These are phyloP conservation scores for Fusarium coffeatum DNA, from an alignment of 2,329 filamentous ascomycete genomes.

Conservation along the genomic window DNA sequence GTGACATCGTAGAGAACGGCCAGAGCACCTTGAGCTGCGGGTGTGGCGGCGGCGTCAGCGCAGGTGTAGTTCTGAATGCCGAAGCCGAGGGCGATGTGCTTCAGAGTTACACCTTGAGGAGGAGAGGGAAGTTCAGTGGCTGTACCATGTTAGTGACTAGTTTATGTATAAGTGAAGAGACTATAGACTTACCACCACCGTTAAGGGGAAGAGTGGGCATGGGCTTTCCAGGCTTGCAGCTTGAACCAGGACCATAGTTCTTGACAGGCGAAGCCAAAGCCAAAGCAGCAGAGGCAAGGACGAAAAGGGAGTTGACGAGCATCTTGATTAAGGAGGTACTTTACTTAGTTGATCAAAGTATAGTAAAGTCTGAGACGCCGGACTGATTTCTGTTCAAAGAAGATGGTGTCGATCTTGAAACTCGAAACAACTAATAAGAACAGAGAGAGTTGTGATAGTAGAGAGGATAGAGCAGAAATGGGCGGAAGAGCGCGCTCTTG, in stretches of 20 bases:
- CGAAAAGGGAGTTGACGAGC: slow-evolving; percentile 50
- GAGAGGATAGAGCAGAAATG: background rate
- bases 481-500: slow-evolving; percentile 28
- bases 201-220: slow-evolving; percentile 54
- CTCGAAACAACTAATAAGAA: slow-evolving; percentile 10
- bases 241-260: slow-evolving; percentile 32
- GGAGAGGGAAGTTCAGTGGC: slow-evolving; percentile 59
- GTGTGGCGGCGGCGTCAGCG: slow-evolving; percentile 49
- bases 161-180: background rate
- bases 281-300: slow-evolving; percentile 52
- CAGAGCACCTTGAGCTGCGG: slow-evolving; percentile 63
- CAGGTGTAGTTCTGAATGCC: slow-evolving; percentile 79
- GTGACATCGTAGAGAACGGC: slow-evolving; percentile 71
- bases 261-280: slow-evolving; percentile 47
- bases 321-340: slow-evolving; percentile 38
- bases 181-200: slow-evolving; percentile 51
- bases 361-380: slow-evolving; percentile 30
- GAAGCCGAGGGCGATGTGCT: slow-evolving; percentile 70
- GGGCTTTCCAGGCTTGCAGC: slow-evolving; percentile 28
- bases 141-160: slow-evolving; percentile 42
- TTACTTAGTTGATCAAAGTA: background rate
- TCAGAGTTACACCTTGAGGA: slow-evolving; percentile 55
- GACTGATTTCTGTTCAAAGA: slow-evolving; percentile 17
- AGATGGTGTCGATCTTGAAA: slow-evolving; percentile 38
- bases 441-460: slow-evolving; percentile 11